Evolutionary conservation across 1,284 basidiomycete species (phyloP).

Genomic region (Sanghuangporus baumii): DNA sequence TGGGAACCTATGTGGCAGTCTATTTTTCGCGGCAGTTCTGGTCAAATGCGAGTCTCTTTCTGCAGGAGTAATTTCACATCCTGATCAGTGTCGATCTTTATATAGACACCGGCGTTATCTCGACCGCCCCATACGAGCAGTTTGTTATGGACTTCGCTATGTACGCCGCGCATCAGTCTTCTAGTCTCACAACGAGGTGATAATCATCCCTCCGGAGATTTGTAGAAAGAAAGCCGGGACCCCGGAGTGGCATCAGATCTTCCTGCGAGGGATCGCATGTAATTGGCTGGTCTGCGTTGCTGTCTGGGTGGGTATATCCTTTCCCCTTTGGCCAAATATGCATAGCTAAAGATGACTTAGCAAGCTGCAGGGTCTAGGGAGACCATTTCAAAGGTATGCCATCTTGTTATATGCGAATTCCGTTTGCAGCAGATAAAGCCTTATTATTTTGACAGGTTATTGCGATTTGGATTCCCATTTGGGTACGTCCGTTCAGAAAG

Average conservation of each 20-base stretch:
- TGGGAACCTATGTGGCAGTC: slow-evolving; percentile 65
- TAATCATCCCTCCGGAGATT: background rate
- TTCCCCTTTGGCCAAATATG: background rate
- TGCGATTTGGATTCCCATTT: slow-evolving; percentile 73
- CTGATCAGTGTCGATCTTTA: background rate
- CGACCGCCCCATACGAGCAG: slow-evolving; percentile 48
- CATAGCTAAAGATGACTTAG: slow-evolving; percentile 28
- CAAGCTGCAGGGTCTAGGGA: slow-evolving; percentile 71
- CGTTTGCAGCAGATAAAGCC: background rate
- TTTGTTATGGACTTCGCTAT: slow-evolving; percentile 49
- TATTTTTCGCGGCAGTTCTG: slow-evolving; percentile 67
- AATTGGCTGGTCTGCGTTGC: slow-evolving; percentile 79
- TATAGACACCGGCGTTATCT: slow-evolving; percentile 53
- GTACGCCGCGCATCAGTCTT: slow-evolving; percentile 31
- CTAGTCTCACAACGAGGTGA: background rate
- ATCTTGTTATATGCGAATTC: background rate
- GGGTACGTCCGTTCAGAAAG: slow-evolving; percentile 35
- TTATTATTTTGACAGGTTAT: slow-evolving; percentile 38
- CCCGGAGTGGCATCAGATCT: slow-evolving; percentile 69
- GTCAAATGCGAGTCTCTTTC: slow-evolving; percentile 47
- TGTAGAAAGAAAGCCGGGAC: slow-evolving; percentile 54
- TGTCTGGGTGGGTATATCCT: slow-evolving; percentile 52
- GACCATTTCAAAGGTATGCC: slow-evolving; percentile 59
- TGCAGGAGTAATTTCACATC: background rate
- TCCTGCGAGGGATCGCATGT: slow-evolving; percentile 71